Base-by-base conservation (phyloP, 768 basidiomycete species). In the Boletellus sp. region DNA sequence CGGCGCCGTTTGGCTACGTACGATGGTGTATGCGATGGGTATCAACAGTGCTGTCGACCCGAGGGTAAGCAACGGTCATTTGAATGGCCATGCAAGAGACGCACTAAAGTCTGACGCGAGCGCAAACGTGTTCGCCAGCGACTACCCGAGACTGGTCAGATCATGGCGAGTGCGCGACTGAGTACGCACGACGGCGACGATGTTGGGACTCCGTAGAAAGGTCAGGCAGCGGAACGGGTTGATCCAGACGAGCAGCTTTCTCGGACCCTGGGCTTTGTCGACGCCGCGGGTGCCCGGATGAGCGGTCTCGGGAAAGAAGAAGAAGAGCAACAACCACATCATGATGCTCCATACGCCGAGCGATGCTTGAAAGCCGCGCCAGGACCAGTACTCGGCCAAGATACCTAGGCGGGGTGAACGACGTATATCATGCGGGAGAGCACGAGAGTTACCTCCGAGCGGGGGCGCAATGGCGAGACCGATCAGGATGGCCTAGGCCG, bases 21-120 rank as follows among this genome's bases (percentile, higher is more conserved):
- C 86, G 24, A 88, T 72, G 0, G 85, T 87, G 53, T 80, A 85
- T 0, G 84, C 74, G 6, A 89, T 65, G 1, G 87, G 86, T 12
- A 84, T 62, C 42, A 86, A 60, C 2, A 87, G 59, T 10, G 55
- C 75, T 71, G 23, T 20, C 19, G 7, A 15, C 33, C 17, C 44
- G 24, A n/a, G 20, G 41, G 19, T 26, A 17, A 20, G 10, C 17
- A 5, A 40, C 32, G n/a, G 28, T 26, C 20, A 19, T 17, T 5
- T 4, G 7, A 4, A 19, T 15, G 16, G 5, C 23, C 10, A 16
- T 13, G 1, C 13, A 12, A 2, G n/a, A 49, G 17, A 77, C 81
- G 24, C 70, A 67, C 65, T 57, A 40, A 45, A 67, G 39, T 67
- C 63, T 12, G 68, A 64, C 19, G 66, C 34, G 32, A 70, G 42